Evolutionary conservation across 2,329 filamentous ascomycete species (phyloP).

Genomic region (Chrysoporthe deuterocubensis): DNA sequence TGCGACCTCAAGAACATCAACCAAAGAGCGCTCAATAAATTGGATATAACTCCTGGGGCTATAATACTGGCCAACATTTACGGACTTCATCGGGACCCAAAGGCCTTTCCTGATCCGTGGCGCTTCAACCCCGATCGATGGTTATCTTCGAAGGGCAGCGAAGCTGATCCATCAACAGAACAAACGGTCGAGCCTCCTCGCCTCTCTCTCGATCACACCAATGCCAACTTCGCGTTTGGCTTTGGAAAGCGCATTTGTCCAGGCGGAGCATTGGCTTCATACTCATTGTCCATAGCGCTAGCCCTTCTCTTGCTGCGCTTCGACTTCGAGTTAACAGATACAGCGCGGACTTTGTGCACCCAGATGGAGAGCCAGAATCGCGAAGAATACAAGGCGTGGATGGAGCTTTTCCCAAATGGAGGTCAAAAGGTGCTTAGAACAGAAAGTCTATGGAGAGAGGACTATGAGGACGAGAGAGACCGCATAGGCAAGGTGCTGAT

Average conservation of each 20-base stretch:
- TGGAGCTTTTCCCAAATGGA: neutral
- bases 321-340: constrained; percentile 19
- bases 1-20: neutral
- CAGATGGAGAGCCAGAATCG: constrained; percentile 7
- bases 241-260: constrained; percentile 25
- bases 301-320: constrained; percentile 23
- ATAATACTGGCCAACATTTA: constrained; percentile 25
- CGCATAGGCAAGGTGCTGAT: constrained; percentile 20
- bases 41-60: constrained; percentile 14
- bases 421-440: neutral
- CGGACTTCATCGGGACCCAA: constrained; percentile 23
- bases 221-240: constrained; percentile 24
- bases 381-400: constrained; percentile 17
- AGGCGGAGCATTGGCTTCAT: constrained; percentile 18
- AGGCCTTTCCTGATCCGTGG: constrained; percentile 21
- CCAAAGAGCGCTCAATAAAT: neutral
- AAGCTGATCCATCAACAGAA: neutral
- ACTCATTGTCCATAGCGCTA: constrained; percentile 23
- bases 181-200: neutral
- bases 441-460: neutral
- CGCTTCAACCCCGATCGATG: constrained; percentile 24
- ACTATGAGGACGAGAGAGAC: constrained; percentile 1
- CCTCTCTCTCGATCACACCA: constrained; percentile 15
- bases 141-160: neutral
- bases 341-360: neutral